Evolutionary conservation across 2,329 filamentous ascomycete genomes (phyloP).

Genomic region (Rhexocercosporidium sp.): DNA sequence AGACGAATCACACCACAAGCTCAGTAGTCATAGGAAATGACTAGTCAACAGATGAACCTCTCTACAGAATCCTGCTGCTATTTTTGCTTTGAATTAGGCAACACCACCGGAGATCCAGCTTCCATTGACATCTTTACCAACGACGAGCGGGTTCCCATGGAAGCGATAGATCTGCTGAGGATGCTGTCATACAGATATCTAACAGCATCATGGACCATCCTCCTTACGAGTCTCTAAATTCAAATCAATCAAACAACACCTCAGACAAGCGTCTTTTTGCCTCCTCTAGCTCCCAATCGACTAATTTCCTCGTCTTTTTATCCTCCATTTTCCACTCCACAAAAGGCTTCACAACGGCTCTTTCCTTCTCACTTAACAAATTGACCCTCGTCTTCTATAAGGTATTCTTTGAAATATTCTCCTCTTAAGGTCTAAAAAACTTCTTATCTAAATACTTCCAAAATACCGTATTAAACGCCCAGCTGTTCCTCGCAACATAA

Average conservation of each 20-base stretch:
- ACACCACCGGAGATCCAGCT: too few species aligned
- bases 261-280: constrained; percentile 14
- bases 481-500: constrained; percentile 38
- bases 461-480: constrained; percentile 45
- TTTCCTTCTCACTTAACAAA: constrained; percentile 39
- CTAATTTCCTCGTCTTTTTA: constrained; percentile 22
- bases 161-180: too few species aligned
- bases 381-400: constrained; percentile 41
- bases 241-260: constrained; percentile 22
- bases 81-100: too few species aligned
- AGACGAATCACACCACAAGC: too few species aligned
- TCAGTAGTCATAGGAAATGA: too few species aligned
- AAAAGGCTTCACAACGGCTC: constrained; percentile 37
- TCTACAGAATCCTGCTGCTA: too few species aligned
- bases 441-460: constrained; percentile 46
- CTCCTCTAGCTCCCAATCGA: constrained; percentile 22
- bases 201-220: too few species aligned
- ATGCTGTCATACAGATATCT: too few species aligned
- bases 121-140: too few species aligned
- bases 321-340: constrained; percentile 41
- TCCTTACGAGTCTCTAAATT: too few species aligned
- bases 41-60: too few species aligned
- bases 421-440: constrained; percentile 42
- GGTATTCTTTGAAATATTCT: constrained; percentile 23
- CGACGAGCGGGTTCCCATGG: too few species aligned